These are phyloP conservation scores for Pseudoscleropodium purum DNA, from an alignment of 225 moss, liverwort and hornwort genomes.

Conservation along the genomic window DNA sequence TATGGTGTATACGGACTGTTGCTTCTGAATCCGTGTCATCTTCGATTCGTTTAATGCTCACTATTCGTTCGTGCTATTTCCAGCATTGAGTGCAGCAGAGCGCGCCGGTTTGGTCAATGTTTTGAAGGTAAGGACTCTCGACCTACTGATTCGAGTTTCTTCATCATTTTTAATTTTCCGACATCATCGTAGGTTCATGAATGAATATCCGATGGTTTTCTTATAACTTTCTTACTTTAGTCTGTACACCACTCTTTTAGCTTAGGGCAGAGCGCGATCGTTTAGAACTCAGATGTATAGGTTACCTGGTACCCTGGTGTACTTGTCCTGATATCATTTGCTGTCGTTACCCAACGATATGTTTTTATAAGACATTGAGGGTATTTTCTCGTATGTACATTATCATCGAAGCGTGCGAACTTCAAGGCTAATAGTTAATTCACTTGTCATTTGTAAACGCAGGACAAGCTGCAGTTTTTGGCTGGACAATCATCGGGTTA, in stretches of 20 bases:
- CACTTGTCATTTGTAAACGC: background rate
- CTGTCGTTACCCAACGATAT: background rate
- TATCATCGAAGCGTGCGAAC: background rate
- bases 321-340: background rate
- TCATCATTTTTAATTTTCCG: background rate
- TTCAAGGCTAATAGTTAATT: background rate
- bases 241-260: background rate
- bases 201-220: background rate
- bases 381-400: background rate
- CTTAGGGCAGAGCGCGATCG: background rate
- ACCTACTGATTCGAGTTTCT: background rate
- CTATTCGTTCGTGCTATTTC: background rate
- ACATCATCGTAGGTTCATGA: background rate
- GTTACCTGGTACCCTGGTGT: background rate
- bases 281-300: background rate
- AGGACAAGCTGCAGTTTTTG: conserved; percentile 80
- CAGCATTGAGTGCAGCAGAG: conserved; percentile 75
- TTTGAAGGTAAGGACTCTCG: conserved; percentile 43
- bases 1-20: background rate
- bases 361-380: no score
- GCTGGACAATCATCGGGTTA: conserved; percentile 82
- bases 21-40: background rate
- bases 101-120: conserved; percentile 76
- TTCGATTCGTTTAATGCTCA: background rate
- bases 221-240: background rate